Base-by-base conservation (phyloP, 768 basidiomycete species). In the Trametes elegans region DNA sequence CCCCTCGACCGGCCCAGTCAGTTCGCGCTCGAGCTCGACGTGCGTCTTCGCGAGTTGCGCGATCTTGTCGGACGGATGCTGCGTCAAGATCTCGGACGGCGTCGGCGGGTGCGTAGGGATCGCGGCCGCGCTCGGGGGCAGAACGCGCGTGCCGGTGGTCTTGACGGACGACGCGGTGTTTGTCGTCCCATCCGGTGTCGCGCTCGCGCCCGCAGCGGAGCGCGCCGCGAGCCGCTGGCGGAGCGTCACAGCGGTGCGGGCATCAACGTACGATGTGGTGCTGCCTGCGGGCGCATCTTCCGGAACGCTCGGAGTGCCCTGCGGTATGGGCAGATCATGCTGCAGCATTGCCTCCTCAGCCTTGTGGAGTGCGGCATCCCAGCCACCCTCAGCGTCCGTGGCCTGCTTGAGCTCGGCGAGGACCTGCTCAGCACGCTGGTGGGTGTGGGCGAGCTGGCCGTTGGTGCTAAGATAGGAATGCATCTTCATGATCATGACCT, bases 401-500 rank as follows among this genome's bases (percentile, higher is more conserved):
- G 76, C 75, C 7, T 70, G 65, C 27, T 77, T 77, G 18, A 88
- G 76, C 26, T 76, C 67, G 3, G 68, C 57, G 5, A 83, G 68
- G 13, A 78, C 62, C 14, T 61, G 59, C 36, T 79, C 66, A 0
- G 81, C 76, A 49, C 84, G 78, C 29, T 76, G 70, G 16, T 74
- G 66, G 11, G 80, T 72, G 7, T 71, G 68, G 55, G 88, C 81
- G 19, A 97, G 82, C 62, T 90, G 84, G 5, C 96, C 93, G 65
- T 98, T 98, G 38, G 88, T 81, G 19, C 86, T 80, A 69, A 90
- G 82, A 71, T 98, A 99, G 5, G 93, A 97, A 70, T 99, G 95
- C 78, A 96, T 87, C 73, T 97, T 91, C 92, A 94, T 94, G 62
- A 93, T 81, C 85, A 94, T 86, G 55, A 87, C 82, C 82, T 86